Evolutionary conservation across 1,139 yeast species (phyloP).

Genomic region (Saccharomyces hybrid): DNA sequence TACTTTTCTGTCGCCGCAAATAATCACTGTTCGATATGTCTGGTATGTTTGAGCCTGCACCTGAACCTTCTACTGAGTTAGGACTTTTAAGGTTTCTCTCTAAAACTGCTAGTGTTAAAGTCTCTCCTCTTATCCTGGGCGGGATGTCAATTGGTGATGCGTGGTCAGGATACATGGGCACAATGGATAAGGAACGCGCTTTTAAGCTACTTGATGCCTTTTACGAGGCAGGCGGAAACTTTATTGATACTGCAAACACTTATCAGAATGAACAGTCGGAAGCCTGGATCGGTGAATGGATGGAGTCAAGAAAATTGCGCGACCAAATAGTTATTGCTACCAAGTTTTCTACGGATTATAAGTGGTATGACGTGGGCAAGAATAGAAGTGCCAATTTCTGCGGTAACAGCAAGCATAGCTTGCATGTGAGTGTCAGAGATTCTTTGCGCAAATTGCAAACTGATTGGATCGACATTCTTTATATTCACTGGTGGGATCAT

Average conservation of each 20-base stretch:
- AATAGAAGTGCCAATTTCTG: background rate
- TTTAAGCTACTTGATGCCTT: constrained; percentile 20
- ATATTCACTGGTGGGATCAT: constrained; percentile 25
- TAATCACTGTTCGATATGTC: constrained; percentile 1
- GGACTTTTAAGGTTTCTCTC: constrained; percentile 14
- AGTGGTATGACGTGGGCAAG: background rate
- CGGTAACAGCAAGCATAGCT: constrained; percentile 1
- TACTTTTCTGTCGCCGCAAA: background rate
- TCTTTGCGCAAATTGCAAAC: constrained; percentile 4
- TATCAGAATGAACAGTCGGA: constrained; percentile 22
- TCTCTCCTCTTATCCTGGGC: background rate
- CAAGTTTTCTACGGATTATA: background rate
- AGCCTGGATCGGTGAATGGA: constrained; percentile 7
- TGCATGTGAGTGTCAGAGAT: constrained; percentile 4
- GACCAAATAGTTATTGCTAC: constrained; percentile 5
- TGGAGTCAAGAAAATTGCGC: constrained; percentile 3
- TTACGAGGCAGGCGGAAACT: constrained; percentile 22
- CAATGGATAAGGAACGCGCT: constrained; percentile 14
- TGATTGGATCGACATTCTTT: constrained; percentile 1
- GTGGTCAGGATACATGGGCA: constrained; percentile 18
- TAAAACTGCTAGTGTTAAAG: background rate
- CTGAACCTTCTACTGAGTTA: constrained; percentile 14
- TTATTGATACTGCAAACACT: constrained; percentile 24
- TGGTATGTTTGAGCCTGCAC: constrained; percentile 10
- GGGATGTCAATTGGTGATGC: constrained; percentile 17